Conservation (phyloP, 495 filamentous ascomycete species). For the Penicillium longicatenatum region DNA sequence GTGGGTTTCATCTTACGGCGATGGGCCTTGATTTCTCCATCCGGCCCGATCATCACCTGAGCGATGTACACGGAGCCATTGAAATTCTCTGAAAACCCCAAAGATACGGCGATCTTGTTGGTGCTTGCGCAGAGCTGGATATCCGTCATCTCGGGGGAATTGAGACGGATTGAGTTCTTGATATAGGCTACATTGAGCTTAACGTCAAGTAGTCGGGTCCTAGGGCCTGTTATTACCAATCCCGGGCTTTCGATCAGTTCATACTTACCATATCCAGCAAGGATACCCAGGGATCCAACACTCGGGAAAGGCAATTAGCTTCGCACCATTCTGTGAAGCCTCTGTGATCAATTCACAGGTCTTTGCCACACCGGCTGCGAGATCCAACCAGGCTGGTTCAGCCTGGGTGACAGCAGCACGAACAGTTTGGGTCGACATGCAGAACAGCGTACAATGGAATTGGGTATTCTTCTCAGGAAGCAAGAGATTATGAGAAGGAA, state of each 20-base stretch:
- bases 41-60: slow-evolving; percentile 51
- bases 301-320: slow-evolving; percentile 51
- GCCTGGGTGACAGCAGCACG: slow-evolving; percentile 52
- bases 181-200: slow-evolving; percentile 48
- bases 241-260: background rate
- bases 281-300: slow-evolving; percentile 45
- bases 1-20: slow-evolving; percentile 63
- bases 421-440: slow-evolving; percentile 11
- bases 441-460: no score
- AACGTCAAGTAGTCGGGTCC: slow-evolving; percentile 48
- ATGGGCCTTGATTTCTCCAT: slow-evolving; percentile 46
- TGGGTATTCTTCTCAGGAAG: background rate
- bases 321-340: slow-evolving; percentile 50
- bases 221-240: slow-evolving; percentile 13
- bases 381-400: slow-evolving; percentile 58
- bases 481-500: background rate
- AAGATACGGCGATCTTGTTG: slow-evolving; percentile 47
- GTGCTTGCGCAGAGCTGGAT: slow-evolving; percentile 44
- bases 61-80: slow-evolving; percentile 56
- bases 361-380: slow-evolving; percentile 49
- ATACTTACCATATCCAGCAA: slow-evolving; percentile 50
- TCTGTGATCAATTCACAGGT: slow-evolving; percentile 53
- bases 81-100: slow-evolving; percentile 57
- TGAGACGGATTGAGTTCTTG: slow-evolving; percentile 47
- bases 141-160: slow-evolving; percentile 49